Evolutionary conservation across 345 rosid species (phyloP), one percentile per base, ranked within the genome.

Genomic region (Arabis alpina): DNA sequence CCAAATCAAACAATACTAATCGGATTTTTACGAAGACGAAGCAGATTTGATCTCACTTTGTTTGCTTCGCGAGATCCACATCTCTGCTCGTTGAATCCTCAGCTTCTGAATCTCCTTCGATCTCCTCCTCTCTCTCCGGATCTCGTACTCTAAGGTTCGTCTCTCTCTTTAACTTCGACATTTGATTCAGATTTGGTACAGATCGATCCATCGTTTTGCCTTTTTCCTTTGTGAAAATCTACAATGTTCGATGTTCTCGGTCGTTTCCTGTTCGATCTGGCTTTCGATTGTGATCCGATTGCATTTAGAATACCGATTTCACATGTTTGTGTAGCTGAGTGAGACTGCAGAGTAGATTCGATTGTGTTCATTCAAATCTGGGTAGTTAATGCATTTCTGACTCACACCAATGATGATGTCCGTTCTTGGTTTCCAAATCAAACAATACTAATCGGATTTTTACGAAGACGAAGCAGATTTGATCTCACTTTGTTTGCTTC

Each of bases 71-170:
- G 55, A 70, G 79, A 77, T 77, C 74, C 77, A 61, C 54, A 74
- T 61, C 64, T 27, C 68, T n/a, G n/a, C n/a, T n/a, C 14, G 23
- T 60, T 37, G 24, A 37, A 66, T 75, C 63, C 40, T 41, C 24
- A 40, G 54, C 70, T 64, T 34, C 36, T 8, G 67, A 0, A 39
- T 15, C 53, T 39, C 75, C 42, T 54, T 70, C 36, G 65, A 42
- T 73, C 71, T 73, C 57, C 65, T 80, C 71, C 47, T 48, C 47
- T 48, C 50, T 64, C 58, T 16, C 66, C 40, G 51, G 79, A 74
- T 73, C 78, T 76, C 68, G 15, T 30, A 27, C 24, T 40, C 43
- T 36, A 28, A 81, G 84, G 82, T 81, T 75, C 25, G 68, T 62
- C 15, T 61, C 67, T 73, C 54, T 57, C 11, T 70, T 56, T 6